These are phyloP conservation scores for Penicillium chermesinum DNA, from an alignment of 495 filamentous ascomycete genomes.

Conservation along the genomic window DNA sequence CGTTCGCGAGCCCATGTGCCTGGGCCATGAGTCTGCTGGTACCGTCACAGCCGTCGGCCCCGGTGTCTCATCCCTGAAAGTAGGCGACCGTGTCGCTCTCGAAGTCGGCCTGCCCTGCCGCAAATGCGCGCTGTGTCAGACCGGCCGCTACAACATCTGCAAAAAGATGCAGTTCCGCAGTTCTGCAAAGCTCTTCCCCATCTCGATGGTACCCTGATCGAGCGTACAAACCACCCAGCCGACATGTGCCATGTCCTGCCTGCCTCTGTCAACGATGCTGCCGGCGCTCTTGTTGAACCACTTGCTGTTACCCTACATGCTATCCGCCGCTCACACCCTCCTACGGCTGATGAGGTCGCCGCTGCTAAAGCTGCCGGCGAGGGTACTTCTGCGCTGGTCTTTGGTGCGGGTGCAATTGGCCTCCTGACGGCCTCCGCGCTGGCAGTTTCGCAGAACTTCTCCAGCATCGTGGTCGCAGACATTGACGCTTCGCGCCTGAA, in stretches of 20 bases:
- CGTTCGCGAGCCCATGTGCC: conserved; percentile 63
- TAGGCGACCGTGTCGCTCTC: conserved; percentile 73
- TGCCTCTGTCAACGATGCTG: conserved; percentile 52
- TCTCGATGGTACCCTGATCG: conserved; percentile 77
- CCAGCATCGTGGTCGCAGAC: conserved; percentile 73
- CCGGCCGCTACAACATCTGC: conserved; percentile 83
- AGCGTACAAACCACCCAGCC: conserved; percentile 70
- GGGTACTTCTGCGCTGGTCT: conserved; percentile 58
- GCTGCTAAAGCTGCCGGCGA: conserved; percentile 18
- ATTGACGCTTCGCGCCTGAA: conserved; percentile 66
- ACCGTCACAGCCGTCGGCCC: conserved; percentile 60
- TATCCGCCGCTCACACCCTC: conserved; percentile 53
- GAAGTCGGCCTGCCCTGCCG: conserved; percentile 82
- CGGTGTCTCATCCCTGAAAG: conserved; percentile 30
- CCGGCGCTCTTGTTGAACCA: conserved; percentile 75
- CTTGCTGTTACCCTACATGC: conserved; percentile 78
- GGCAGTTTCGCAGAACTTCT: conserved; percentile 61
- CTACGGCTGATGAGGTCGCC: conserved; percentile 27
- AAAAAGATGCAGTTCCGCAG: conserved; percentile 69
- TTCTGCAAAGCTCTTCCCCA: conserved; percentile 73
- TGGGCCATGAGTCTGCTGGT: conserved; percentile 77
- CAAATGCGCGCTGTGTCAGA: conserved; percentile 58
- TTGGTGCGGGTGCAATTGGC: conserved; percentile 79
- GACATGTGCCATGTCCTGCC: conserved; percentile 54
- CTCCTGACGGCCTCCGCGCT: conserved; percentile 59